phyloP scores from a whole-genome alignment of 2,329 filamentous ascomycete genomes.

The Neurospora crassa region DNA sequence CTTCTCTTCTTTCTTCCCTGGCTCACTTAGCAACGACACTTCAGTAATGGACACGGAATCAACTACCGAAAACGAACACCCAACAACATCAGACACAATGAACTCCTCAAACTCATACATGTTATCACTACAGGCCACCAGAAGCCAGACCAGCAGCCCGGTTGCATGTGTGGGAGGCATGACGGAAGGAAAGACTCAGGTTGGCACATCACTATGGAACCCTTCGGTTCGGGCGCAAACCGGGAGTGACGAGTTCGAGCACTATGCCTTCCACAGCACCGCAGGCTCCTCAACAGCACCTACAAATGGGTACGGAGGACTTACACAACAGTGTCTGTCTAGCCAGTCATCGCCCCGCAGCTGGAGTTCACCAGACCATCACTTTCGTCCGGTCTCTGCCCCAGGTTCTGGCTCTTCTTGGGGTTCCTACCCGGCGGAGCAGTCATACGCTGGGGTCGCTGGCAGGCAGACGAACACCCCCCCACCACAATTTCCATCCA shows the following conservation, averaged over 20 bases:
- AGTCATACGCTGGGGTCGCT: not conserved
- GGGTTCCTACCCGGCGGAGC: constrained; percentile 8
- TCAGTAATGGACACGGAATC: not conserved
- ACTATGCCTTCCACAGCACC: constrained; percentile 15
- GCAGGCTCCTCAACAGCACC: not conserved
- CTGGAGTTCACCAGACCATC: constrained; percentile 15
- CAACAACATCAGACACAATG: not conserved
- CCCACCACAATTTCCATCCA: not conserved
- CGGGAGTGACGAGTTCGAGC: constrained; percentile 13
- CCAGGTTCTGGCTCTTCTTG: not conserved
- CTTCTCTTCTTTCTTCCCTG: not conserved
- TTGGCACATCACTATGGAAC: constrained; percentile 8
- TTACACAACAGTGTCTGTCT: constrained; percentile 7
- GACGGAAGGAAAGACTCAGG: not conserved
- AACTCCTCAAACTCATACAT: not conserved
- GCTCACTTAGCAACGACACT: not conserved
- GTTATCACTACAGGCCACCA: not conserved
- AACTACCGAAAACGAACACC: not conserved
- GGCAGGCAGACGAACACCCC: constrained; percentile 3
- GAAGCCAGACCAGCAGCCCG: not conserved
- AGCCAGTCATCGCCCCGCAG: constrained; percentile 15
- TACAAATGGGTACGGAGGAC: not conserved
- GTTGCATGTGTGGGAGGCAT: not conserved
- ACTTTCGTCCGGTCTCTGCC: constrained; percentile 4
- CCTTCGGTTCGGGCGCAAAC: constrained; percentile 7